Evolutionary conservation across 257 asterid genomes (phyloP).

Genomic region (Knoxia roxburghii): DNA sequence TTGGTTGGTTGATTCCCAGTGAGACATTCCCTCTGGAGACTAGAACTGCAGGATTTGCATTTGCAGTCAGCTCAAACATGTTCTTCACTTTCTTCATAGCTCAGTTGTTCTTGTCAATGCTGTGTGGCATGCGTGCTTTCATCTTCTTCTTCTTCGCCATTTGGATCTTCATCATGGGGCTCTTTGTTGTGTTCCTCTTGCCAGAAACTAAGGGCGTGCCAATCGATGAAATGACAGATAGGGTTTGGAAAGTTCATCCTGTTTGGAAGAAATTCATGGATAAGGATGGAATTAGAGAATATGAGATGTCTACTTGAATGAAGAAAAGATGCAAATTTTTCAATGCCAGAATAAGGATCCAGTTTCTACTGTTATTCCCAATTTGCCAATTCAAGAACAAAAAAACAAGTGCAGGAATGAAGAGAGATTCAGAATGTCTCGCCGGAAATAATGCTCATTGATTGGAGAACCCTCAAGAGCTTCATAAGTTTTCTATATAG

Average conservation of each 20-base stretch:
- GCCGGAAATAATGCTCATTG: not conserved
- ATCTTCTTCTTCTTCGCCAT: slow-evolving; percentile 36
- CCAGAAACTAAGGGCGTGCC: slow-evolving; percentile 41
- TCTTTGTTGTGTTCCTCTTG: slow-evolving; percentile 26
- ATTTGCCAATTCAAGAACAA: no score
- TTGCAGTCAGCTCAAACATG: slow-evolving; percentile 58
- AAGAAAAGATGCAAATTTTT: no score
- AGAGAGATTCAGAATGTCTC: not conserved
- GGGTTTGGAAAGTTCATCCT: slow-evolving; percentile 33
- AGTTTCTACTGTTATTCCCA: no score
- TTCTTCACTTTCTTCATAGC: slow-evolving; percentile 34
- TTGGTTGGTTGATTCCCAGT: slow-evolving; percentile 70
- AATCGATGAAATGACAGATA: slow-evolving; percentile 21
- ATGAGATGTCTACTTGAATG: slow-evolving; percentile 16
- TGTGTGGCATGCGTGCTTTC: slow-evolving; percentile 34
- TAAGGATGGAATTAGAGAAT: slow-evolving; percentile 5
- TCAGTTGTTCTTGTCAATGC: slow-evolving; percentile 33
- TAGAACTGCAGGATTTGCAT: slow-evolving; percentile 61
- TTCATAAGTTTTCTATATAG: not conserved
- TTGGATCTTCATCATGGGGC: slow-evolving; percentile 30
- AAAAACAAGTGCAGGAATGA: not conserved
- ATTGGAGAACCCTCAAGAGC: not conserved
- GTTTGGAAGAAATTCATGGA: slow-evolving; percentile 28
- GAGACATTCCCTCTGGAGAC: slow-evolving; percentile 72
- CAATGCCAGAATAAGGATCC: no score